Percentiles rank a stretch among this genome's conserved stretches.
Conservation (phyloP, 371 early-diverging fungal species). For the Mucor mucedo region DNA sequence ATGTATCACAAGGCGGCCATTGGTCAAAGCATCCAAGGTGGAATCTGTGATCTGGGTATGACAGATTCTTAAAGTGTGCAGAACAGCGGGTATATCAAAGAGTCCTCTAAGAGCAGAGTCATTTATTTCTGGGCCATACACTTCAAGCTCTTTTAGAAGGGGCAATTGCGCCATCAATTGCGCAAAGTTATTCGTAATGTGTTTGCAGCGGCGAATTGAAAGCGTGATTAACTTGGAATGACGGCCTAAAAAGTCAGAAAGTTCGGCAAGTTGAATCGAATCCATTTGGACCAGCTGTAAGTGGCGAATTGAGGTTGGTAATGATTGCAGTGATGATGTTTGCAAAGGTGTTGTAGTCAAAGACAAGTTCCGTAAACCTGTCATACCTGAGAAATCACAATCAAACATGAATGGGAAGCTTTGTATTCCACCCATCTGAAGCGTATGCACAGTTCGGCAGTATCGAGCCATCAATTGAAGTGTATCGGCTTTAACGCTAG, state of each 20-base stretch:
- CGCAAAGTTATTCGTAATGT: constrained; percentile 11
- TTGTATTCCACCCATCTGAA: constrained; percentile 24
- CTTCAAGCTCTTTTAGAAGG: constrained; percentile 11
- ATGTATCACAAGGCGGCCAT: constrained; percentile 15
- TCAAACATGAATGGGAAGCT: constrained; percentile 33
- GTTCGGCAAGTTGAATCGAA: constrained; percentile 12
- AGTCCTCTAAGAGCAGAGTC: constrained; percentile 12
- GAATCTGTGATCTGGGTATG: constrained; percentile 25
- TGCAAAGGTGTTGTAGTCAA: constrained; percentile 24
- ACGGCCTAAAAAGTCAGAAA: constrained; percentile 5
- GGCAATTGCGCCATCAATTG: constrained; percentile 13
- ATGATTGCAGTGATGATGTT: constrained; percentile 11
- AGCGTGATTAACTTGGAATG: constrained; percentile 9
- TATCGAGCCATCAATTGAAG: constrained; percentile 18
- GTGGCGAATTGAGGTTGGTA: constrained; percentile 16
- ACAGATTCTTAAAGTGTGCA: constrained; percentile 17
- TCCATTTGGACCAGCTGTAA: constrained; percentile 23
- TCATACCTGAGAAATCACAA: constrained; percentile 29
- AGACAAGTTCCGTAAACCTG: constrained; percentile 3
- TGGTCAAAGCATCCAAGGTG: constrained; percentile 14
- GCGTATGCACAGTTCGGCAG: constrained; percentile 15
- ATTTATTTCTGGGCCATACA: constrained; percentile 19
- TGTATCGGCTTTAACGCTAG: constrained; percentile 26
- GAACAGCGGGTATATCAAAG: constrained; percentile 11
- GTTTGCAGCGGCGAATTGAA: constrained; percentile 18